Conservation (phyloP, 352 stramenopile species). For the Phytophthora macrochlamydospora region DNA sequence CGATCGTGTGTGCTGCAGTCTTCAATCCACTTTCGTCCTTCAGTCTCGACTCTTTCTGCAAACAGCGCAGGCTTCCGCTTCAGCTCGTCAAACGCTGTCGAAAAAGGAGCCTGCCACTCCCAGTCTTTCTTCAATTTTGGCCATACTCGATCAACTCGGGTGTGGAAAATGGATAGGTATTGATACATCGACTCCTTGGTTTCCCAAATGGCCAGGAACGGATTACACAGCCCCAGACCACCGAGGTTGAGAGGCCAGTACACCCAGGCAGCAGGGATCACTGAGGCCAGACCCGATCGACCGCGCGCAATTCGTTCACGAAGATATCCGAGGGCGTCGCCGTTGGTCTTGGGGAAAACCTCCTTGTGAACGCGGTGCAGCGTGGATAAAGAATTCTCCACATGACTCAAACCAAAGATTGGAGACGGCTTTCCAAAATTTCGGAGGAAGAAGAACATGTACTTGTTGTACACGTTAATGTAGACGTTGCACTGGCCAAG, state of each 20-base stretch:
- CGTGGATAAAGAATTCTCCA: conserved; percentile 34
- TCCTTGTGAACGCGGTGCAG: conserved; percentile 38
- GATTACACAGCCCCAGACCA: conserved; percentile 49
- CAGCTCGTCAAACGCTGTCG: conserved; percentile 25
- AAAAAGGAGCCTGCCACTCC: conserved; percentile 46
- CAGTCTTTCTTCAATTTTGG: conserved; percentile 40
- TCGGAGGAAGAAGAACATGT: conserved; percentile 59
- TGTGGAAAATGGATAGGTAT: conserved; percentile 34
- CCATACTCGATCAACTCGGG: conserved; percentile 23
- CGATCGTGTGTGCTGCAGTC: conserved; percentile 6
- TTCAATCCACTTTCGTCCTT: conserved; percentile 28
- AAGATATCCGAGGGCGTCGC: conserved; percentile 40
- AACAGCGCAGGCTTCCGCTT: conserved; percentile 37
- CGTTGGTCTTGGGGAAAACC: conserved; percentile 39
- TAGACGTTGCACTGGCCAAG: conserved; percentile 29
- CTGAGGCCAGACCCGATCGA: conserved; percentile 8
- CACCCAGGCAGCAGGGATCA: conserved; percentile 39
- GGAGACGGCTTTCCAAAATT: conserved; percentile 47
- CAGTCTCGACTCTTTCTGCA: conserved; percentile 22
- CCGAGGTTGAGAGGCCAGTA: conserved; percentile 49
- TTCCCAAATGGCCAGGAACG: conserved; percentile 46
- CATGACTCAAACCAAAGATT: conserved; percentile 35
- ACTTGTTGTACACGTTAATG: conserved; percentile 66
- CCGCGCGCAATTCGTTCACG: conserved; percentile 24
- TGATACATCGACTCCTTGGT: conserved; percentile 29